Conservation (phyloP, 768 basidiomycete species). For the Phlegmacium glaucopus region DNA sequence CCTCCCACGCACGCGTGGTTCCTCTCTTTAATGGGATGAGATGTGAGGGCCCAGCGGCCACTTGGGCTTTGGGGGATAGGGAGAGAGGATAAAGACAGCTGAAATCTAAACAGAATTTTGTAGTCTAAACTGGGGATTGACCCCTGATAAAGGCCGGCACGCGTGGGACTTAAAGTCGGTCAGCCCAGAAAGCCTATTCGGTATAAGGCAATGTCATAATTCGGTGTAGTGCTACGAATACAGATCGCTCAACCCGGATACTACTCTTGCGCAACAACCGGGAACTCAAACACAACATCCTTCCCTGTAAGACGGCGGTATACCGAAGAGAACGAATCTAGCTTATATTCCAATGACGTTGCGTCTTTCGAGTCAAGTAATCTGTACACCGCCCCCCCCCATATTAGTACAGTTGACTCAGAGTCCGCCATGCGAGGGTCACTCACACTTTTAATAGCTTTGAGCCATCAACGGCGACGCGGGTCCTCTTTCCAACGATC, state of each 20-base stretch:
- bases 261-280: constrained; percentile 71
- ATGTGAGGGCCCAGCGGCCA: constrained; percentile 38
- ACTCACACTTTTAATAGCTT: constrained; percentile 98
- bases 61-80: constrained; percentile 39
- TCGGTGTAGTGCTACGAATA: constrained; percentile 14
- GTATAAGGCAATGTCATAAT: constrained; percentile 3
- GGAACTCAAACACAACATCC: constrained; percentile 95
- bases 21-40: constrained; percentile 10
- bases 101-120: constrained; percentile 14
- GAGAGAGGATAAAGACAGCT: constrained; percentile 27
- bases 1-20: constrained; percentile 17
- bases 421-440: not conserved
- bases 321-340: constrained; percentile 97
- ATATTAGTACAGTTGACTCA: constrained; percentile 1
- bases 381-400: constrained; percentile 43
- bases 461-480: constrained; percentile 88
- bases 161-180: constrained; percentile 29
- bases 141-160: constrained; percentile 26
- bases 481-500: constrained; percentile 98
- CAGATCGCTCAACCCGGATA: constrained; percentile 18
- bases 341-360: constrained; percentile 98
- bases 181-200: not conserved
- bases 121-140: constrained; percentile 25
- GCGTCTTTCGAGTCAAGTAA: constrained; percentile 98
- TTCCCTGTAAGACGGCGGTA: constrained; percentile 95